Conservation (phyloP, 179 eudicot species). For the Beta lomatogona region DNA sequence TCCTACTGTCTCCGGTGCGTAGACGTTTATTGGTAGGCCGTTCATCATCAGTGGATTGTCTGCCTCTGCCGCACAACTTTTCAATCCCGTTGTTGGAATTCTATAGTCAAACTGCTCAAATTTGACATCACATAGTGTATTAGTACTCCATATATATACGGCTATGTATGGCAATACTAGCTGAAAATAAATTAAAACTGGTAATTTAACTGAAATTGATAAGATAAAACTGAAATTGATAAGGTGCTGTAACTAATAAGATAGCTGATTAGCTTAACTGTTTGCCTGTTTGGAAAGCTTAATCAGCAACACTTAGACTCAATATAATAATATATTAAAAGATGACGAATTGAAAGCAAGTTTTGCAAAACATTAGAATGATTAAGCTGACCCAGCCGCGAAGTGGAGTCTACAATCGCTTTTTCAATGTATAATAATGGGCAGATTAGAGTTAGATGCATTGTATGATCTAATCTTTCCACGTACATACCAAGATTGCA, state of each 20-base stretch:
- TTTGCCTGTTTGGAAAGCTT: neutral
- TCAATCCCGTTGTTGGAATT: conserved; percentile 51
- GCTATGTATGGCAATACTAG: no score
- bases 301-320: neutral
- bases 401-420: neutral
- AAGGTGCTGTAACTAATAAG: no score
- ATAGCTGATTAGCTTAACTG: no score
- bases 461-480: neutral
- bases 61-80: conserved; percentile 44
- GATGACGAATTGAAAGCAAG: neutral
- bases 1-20: conserved; percentile 89
- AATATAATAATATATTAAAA: neutral
- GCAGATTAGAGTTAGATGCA: neutral
- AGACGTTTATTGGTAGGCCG: conserved; percentile 68
- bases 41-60: conserved; percentile 63
- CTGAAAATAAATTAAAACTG: no score
- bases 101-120: conserved; percentile 70
- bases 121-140: no score
- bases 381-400: neutral
- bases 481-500: conserved; percentile 57
- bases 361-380: neutral
- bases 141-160: no score
- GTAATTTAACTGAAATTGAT: no score
- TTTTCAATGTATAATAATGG: neutral
- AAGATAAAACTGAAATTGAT: no score